Evolutionary conservation across 495 filamentous ascomycete species (phyloP).

Genomic region (Terfezia boudieri): DNA sequence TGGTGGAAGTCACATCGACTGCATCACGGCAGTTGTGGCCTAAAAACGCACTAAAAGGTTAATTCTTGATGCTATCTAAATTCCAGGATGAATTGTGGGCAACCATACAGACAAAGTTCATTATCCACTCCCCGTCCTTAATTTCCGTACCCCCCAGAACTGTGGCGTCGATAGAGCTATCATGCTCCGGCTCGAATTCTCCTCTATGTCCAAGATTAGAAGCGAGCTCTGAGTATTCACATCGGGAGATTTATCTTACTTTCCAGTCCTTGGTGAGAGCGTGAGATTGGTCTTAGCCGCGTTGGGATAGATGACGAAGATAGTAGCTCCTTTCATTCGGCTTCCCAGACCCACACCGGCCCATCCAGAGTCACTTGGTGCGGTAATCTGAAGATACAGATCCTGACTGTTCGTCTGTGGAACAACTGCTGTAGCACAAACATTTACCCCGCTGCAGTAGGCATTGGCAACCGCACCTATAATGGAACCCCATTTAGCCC

Average conservation of each 20-base stretch:
- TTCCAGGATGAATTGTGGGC: no score
- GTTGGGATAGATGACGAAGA: slow-evolving; percentile 45
- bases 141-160: slow-evolving; percentile 42
- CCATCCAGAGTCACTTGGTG: slow-evolving; percentile 38
- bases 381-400: slow-evolving; percentile 43
- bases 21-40: no score
- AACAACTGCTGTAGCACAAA: neutral
- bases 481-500: no score
- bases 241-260: neutral
- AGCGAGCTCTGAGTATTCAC: neutral
- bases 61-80: no score
- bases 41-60: no score
- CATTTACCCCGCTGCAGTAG: neutral
- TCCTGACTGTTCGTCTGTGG: slow-evolving; percentile 10
- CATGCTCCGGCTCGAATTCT: slow-evolving; percentile 30
- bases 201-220: slow-evolving; percentile 14
- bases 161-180: slow-evolving; percentile 27
- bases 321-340: slow-evolving; percentile 39
- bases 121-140: slow-evolving; percentile 31
- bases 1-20: slow-evolving; percentile 18
- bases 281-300: slow-evolving; percentile 36
- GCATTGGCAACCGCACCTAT: no score
- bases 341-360: slow-evolving; percentile 41
- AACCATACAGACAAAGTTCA: slow-evolving; percentile 33
- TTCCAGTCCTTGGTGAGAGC: slow-evolving; percentile 36